A percentile compares a stretch with the other conserved stretches of the same genome.
These are phyloP conservation scores for Phytomonas sp. DNA, from an alignment of 208 protist species.

Conservation along the genomic window DNA sequence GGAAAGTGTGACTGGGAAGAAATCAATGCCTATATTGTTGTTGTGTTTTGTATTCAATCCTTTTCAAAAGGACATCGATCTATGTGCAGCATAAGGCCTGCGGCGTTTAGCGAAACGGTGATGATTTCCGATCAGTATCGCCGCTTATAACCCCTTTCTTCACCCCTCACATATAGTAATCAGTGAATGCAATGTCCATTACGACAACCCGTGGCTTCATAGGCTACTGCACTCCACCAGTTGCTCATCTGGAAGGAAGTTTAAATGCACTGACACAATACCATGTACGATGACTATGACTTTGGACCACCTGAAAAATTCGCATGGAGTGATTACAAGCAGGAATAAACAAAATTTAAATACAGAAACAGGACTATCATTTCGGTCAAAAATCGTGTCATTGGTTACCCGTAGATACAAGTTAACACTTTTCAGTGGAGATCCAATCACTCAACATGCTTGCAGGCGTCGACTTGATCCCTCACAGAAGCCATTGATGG, in stretches of 20 bases:
- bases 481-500: neutral
- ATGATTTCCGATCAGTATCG: neutral
- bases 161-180: neutral
- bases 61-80: neutral
- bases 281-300: neutral
- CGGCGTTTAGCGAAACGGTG: neutral
- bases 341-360: neutral
- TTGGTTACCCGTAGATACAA: neutral
- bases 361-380: neutral
- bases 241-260: neutral
- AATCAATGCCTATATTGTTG: neutral
- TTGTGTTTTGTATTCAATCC: neutral
- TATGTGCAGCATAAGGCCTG: neutral
- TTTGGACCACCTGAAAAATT: neutral
- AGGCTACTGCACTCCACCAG: neutral
- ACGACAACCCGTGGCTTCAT: neutral
- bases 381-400: neutral
- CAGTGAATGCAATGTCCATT: neutral
- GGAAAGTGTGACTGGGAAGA: neutral
- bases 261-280: neutral
- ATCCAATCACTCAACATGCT: neutral
- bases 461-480: neutral
- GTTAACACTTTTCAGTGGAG: neutral
- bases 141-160: neutral
- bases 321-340: neutral